phyloP scores from a whole-genome alignment of 208 protist genomes.

The Acanthamoeba sp. region DNA sequence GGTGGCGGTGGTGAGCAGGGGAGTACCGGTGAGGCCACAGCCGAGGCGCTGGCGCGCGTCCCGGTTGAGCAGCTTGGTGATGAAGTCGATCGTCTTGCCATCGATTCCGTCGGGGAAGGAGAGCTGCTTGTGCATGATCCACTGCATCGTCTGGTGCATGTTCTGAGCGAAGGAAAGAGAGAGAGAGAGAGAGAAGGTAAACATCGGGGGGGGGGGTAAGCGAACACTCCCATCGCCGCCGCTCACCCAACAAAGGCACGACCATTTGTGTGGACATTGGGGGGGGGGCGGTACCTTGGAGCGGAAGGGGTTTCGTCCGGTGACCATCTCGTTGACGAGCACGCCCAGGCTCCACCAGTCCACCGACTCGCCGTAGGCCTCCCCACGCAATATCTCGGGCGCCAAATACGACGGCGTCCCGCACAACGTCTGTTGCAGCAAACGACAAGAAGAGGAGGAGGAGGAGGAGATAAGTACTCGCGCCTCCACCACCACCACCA shows the following conservation, averaged over 20 bases:
- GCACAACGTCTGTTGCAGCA: background rate
- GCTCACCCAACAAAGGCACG: background rate
- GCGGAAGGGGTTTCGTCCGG: constrained; percentile 39
- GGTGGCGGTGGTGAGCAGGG: background rate
- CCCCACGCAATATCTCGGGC: constrained; percentile 52
- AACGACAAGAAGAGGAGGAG: background rate
- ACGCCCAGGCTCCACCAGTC: constrained; percentile 73
- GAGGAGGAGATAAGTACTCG: background rate
- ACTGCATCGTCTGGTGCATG: constrained; percentile 74
- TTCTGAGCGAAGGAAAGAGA: background rate
- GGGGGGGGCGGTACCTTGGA: background rate
- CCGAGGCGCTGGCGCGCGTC: constrained; percentile 47
- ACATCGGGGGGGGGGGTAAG: no score
- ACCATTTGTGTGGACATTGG: no score
- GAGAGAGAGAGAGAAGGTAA: background rate
- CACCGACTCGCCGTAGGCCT: constrained; percentile 69
- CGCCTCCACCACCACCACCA: no score
- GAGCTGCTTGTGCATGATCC: constrained; percentile 73
- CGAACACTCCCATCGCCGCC: background rate
- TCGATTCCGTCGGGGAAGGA: constrained; percentile 37
- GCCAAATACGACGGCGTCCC: constrained; percentile 63
- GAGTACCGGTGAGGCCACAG: constrained; percentile 24
- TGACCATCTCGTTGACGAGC: constrained; percentile 64
- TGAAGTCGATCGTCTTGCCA: constrained; percentile 46
- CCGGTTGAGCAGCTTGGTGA: constrained; percentile 64